Percentiles rank a stretch among this genome's conserved stretches.
Evolutionary conservation across 2,329 filamentous ascomycete genomes (phyloP).

Genomic region (Phaeoacremonium minimum): DNA sequence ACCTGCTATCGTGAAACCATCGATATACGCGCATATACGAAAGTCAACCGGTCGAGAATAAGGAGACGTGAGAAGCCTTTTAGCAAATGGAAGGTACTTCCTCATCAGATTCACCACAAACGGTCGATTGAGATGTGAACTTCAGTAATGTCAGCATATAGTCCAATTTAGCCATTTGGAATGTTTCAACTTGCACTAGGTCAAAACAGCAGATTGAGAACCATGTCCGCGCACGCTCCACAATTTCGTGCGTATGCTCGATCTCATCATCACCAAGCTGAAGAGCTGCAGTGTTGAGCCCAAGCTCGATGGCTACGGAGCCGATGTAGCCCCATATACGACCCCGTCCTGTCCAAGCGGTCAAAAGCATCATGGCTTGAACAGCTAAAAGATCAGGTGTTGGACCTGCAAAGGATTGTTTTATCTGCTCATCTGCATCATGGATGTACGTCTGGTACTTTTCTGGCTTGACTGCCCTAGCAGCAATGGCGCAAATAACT

Average conservation of each 20-base stretch:
- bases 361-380: not conserved
- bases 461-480: not conserved
- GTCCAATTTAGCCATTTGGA: no score
- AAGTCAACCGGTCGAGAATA: not conserved
- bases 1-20: not conserved
- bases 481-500: not conserved
- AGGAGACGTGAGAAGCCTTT: not conserved
- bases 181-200: not conserved
- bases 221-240: not conserved
- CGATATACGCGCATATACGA: not conserved
- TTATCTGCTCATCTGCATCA: not conserved
- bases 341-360: not conserved
- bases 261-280: not conserved
- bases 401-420: not conserved
- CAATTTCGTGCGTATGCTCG: not conserved
- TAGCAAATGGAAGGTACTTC: not conserved
- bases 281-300: not conserved
- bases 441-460: not conserved
- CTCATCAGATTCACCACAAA: not conserved
- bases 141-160: not conserved
- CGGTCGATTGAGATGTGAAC: not conserved
- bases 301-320: not conserved
- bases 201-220: conserved; percentile 1
- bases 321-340: not conserved
- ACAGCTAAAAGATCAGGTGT: not conserved